Evolutionary conservation across 2,329 filamentous ascomycete species (phyloP).

Genomic region (Colletotrichum sp.): DNA sequence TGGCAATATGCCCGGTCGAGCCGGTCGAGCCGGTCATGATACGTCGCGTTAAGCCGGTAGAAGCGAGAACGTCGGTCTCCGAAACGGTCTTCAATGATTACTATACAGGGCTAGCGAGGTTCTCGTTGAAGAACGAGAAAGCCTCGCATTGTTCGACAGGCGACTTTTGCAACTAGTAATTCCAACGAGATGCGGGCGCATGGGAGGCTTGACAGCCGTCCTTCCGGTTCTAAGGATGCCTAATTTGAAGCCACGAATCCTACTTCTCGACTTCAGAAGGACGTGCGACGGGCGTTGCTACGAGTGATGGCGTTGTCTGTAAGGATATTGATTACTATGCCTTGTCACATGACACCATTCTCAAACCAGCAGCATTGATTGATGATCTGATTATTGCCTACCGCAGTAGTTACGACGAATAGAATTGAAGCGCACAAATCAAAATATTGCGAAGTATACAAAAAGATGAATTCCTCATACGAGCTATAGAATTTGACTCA

Average conservation of each 20-base stretch:
- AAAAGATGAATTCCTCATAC: background rate
- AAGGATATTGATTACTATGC: background rate
- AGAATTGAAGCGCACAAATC: background rate
- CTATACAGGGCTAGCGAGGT: background rate
- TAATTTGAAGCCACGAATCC: background rate
- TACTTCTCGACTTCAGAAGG: background rate
- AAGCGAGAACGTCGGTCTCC: background rate
- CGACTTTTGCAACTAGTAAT: background rate
- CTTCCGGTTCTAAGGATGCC: background rate
- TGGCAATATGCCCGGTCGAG: background rate
- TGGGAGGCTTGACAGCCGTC: background rate
- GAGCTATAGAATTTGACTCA: background rate
- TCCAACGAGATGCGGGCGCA: background rate
- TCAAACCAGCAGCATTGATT: background rate
- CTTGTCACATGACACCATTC: background rate
- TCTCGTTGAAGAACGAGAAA: background rate
- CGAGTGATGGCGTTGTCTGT: background rate
- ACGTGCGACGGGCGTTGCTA: background rate
- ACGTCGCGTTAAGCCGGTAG: background rate
- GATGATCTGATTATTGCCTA: fast-evolving
- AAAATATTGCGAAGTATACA: background rate
- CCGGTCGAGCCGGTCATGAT: background rate
- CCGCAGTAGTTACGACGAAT: background rate
- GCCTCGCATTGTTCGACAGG: background rate
- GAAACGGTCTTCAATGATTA: background rate